Conservation (phyloP, 2,329 filamentous ascomycete genomes). For the Epichloe festucae region DNA sequence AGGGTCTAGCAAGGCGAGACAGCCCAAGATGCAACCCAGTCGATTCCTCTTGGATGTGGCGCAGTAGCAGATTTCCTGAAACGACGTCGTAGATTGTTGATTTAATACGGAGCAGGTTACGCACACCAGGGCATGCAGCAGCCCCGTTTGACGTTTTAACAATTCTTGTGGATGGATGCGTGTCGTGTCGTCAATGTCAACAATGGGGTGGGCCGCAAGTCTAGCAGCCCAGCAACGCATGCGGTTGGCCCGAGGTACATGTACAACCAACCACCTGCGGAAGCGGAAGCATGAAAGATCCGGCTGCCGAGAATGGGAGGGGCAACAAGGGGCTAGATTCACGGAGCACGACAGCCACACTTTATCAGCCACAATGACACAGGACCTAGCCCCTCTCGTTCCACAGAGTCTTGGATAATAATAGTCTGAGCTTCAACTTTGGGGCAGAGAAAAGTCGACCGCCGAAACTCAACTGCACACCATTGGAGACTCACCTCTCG, state of each 20-base stretch:
- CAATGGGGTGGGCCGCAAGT: conserved; percentile 6
- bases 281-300: conserved; percentile 6
- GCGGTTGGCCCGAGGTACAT: conserved; percentile 6
- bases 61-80: neutral
- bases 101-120: neutral
- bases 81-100: conserved; percentile 1
- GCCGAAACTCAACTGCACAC: neutral
- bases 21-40: neutral
- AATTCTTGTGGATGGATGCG: conserved; percentile 3
- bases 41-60: neutral
- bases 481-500: neutral
- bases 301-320: conserved; percentile 4
- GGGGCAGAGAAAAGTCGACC: neutral
- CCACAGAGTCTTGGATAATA: neutral
- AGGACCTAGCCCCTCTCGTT: neutral
- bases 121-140: neutral
- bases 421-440: neutral
- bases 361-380: neutral
- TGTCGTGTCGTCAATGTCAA: conserved; percentile 6
- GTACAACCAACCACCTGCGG: neutral
- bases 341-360: neutral
- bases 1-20: conserved; percentile 7
- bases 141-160: neutral
- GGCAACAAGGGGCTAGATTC: neutral
- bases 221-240: conserved; percentile 7